Percentiles rank a stretch among this genome's conserved stretches.
phyloP scores from a whole-genome alignment of 257 asterid genomes.

The Striga asiatica region DNA sequence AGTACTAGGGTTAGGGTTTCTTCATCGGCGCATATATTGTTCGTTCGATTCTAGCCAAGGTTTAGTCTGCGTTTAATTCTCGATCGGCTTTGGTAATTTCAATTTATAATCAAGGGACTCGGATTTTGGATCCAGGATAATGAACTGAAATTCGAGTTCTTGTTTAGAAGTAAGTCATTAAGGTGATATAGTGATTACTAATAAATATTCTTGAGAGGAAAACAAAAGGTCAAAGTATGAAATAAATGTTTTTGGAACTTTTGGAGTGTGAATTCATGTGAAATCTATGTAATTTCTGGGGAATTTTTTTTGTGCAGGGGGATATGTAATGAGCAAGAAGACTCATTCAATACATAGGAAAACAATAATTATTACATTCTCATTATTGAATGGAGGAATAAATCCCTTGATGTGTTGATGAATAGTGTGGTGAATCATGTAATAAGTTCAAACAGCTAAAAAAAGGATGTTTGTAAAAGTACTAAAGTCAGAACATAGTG shows the following conservation, averaged over 20 bases:
- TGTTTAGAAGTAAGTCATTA: too few species aligned
- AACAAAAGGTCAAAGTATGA: slow-evolving; percentile 2
- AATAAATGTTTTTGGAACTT: slow-evolving; percentile 16
- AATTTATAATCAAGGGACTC: too few species aligned
- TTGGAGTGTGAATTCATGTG: slow-evolving; percentile 16
- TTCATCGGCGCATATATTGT: not conserved
- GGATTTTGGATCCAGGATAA: too few species aligned
- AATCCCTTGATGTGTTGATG: too few species aligned
- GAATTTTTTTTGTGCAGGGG: slow-evolving; percentile 20
- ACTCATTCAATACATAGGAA: slow-evolving; percentile 7
- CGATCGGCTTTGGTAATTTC: too few species aligned
- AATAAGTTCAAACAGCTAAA: too few species aligned
- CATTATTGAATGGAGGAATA: too few species aligned
- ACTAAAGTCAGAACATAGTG: too few species aligned
- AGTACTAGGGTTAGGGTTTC: slow-evolving; percentile 46
- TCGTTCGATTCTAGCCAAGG: not conserved
- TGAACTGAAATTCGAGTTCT: too few species aligned
- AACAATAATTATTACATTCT: too few species aligned
- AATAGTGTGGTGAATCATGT: too few species aligned
- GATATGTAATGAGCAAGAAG: not conserved
- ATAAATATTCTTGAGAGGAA: slow-evolving; percentile 7
- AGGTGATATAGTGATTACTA: not conserved
- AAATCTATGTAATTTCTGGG: slow-evolving; percentile 17
- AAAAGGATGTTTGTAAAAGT: too few species aligned
- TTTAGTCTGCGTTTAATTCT: not conserved